These are phyloP conservation scores for Citrus trifoliata DNA, from an alignment of 345 rosid genomes.

Conservation along the genomic window DNA sequence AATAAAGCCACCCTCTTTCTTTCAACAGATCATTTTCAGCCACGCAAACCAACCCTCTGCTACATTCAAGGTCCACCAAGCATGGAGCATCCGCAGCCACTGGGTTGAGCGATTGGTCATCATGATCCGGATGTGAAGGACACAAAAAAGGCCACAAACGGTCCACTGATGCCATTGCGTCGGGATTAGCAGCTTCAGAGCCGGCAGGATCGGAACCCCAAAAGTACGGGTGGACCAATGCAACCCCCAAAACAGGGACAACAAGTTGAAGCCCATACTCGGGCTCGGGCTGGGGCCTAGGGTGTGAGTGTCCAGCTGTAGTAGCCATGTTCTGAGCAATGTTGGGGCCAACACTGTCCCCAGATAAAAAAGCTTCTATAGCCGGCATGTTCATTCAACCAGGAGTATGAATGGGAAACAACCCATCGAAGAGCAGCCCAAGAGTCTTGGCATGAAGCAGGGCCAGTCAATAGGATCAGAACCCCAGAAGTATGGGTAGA, in stretches of 20 bases:
- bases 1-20: slow-evolving; percentile 47
- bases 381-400: slow-evolving; percentile 38
- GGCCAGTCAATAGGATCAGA: no score
- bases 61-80: slow-evolving; percentile 37
- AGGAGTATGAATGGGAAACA: slow-evolving; percentile 22
- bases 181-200: slow-evolving; percentile 29
- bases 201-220: slow-evolving; percentile 51
- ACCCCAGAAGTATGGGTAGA: no score
- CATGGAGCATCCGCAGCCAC: slow-evolving; percentile 34
- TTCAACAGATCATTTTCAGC: slow-evolving; percentile 52
- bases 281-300: no score
- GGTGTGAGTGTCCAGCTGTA: slow-evolving; percentile 21
- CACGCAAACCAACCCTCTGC: slow-evolving; percentile 44
- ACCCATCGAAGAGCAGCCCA: slow-evolving; percentile 54
- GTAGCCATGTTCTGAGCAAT: slow-evolving; percentile 47
- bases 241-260: slow-evolving; percentile 29
- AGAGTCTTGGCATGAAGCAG: slow-evolving; percentile 41
- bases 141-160: slow-evolving; percentile 46
- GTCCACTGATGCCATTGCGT: slow-evolving; percentile 20
- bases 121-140: slow-evolving; percentile 38
- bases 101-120: slow-evolving; percentile 63
- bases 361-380: slow-evolving; percentile 31
- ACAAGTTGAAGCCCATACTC: slow-evolving; percentile 20
- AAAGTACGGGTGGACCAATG: slow-evolving; percentile 45
- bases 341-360: slow-evolving; percentile 55